phyloP scores from a whole-genome alignment of 352 stramenopile genomes.

The Bremia lactucae region DNA sequence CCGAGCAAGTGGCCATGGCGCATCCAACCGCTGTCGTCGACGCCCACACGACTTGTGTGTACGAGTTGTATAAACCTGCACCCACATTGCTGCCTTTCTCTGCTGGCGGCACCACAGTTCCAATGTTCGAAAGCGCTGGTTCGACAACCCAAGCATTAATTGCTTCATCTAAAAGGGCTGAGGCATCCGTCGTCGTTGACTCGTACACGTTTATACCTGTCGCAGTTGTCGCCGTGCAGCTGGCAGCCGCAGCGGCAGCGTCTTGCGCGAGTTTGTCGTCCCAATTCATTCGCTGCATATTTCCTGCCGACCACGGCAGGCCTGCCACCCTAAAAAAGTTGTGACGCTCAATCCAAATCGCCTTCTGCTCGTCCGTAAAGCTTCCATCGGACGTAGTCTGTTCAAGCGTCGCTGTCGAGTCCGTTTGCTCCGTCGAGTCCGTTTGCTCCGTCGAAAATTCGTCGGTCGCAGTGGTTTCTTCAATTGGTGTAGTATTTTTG shows the following conservation, averaged over 20 bases:
- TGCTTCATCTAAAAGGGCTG: constrained; percentile 40
- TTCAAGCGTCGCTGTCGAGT: not conserved
- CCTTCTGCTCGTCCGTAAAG: constrained; percentile 31
- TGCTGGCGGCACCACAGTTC: constrained; percentile 10
- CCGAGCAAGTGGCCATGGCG: constrained; percentile 35
- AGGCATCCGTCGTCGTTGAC: constrained; percentile 18
- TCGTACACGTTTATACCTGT: constrained; percentile 41
- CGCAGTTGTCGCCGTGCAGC: constrained; percentile 25
- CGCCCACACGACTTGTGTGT: constrained; percentile 65
- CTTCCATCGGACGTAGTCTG: constrained; percentile 11
- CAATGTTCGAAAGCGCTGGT: constrained; percentile 25
- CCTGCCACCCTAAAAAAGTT: constrained; percentile 62
- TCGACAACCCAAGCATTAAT: constrained; percentile 41
- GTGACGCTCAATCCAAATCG: constrained; percentile 62
- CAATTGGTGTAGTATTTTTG: too few relatives aligned
- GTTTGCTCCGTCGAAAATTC: constrained; percentile 2
- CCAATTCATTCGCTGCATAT: constrained; percentile 64
- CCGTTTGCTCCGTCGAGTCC: constrained; percentile 1
- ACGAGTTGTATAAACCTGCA: constrained; percentile 55
- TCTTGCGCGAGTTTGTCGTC: constrained; percentile 38
- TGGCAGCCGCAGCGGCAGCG: constrained; percentile 25
- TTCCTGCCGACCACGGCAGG: constrained; percentile 43
- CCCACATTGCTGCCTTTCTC: constrained; percentile 35
- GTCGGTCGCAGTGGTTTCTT: not conserved
- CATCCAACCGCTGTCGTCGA: constrained; percentile 55